Base-by-base conservation (phyloP, 2,329 filamentous ascomycete genomes). In the Diaporthe sp. region DNA sequence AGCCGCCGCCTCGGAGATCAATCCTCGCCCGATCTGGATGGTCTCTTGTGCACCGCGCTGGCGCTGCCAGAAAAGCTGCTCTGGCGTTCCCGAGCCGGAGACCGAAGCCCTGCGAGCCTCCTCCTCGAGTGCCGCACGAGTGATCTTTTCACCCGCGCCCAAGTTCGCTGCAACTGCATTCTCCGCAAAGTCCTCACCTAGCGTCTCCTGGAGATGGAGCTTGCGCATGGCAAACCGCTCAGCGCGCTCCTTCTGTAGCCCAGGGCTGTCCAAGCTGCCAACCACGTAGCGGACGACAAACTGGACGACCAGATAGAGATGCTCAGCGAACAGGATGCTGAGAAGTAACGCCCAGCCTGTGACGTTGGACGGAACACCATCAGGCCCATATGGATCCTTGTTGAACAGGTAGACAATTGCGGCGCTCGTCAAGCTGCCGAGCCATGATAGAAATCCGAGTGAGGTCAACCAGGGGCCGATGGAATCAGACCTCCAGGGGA, bases 391-490 rank as follows among this genome's bases (percentile, higher is more conserved):
- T 2, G 89, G 88, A 72, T 92, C 88, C 69, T 92, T 91, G 77
- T 91, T 93, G 86, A 98, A 98, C 79, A 99, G 91, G 82, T 95
- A 98, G 0, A 98, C 94, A 63, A 98, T 90, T 0, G 96, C 95
- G 0, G 95, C 92, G 72, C 94, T 95, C 7, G 95, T 97, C 74
- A 98, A 86, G 77, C 93, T 97, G 53, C 97, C 97, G 32, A 98
- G 87, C 97, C 97, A 98, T 4, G 95, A 93, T n/a, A 98, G 86
- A 81, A 98, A 97, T 22, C 92, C 93, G 3, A 99, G 87, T 1
- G 94, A 92, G 77, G 95, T 91, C 17, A 98, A 87, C 93, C 95
- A 98, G 0, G 97, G 96, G 0, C 97, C 97, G 78, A 99, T 98
- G 1, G 94, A 97, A 84, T 98, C 97, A 1, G 95, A 92, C 70